Base-by-base conservation (phyloP, 176 grass and related monocot genomes). In the Dactylis glomerata region DNA sequence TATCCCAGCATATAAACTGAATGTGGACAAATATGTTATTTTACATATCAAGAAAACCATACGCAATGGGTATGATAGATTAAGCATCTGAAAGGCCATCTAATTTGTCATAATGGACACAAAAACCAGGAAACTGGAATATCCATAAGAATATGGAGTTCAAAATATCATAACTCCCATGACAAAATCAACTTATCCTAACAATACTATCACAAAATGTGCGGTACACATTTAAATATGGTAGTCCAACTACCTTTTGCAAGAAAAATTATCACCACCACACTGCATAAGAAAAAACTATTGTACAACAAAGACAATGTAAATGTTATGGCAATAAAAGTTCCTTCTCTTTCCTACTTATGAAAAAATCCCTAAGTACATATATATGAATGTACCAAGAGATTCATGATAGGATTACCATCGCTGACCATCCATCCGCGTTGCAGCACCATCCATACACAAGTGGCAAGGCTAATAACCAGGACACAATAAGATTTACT, bases 331-430 rank as follows among this genome's bases (percentile, higher is more conserved):
- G 3, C 38, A 75, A 82, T 8, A 62, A 44, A 2, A 27, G 19
- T 77, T 51, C 33, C 36, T 42, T 42, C 6, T 5, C 0, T 7
- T 77, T 77, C 31, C 14, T 27, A 63, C 33, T 50, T 32, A 61
- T 32, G 54, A 50, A 76, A n/a, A 37, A 75, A 46, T 13, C 31
- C 46, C 1, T 54, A 17, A 31, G n/a, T 23, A 52, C 31, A 64
- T 75, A 17, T 11, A 81, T 64, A 63, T 42, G 13, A 52, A 77
- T 46, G 11, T 52, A 68, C 23, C 67, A 86, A 71, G 71, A 61
- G 15, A 41, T 4, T 4, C 44, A 20, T 46, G 57, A 86, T 50
- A 79, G 16, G 45, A 58, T 58, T 83, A 58, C 47, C 22, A 5
- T 47, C 68, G 47, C 4, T 24, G 44, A 0, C 10, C 27, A 69